These are phyloP conservation scores for Populus trichocarpa DNA, from an alignment of 441 rosid genomes.

Conservation along the genomic window DNA sequence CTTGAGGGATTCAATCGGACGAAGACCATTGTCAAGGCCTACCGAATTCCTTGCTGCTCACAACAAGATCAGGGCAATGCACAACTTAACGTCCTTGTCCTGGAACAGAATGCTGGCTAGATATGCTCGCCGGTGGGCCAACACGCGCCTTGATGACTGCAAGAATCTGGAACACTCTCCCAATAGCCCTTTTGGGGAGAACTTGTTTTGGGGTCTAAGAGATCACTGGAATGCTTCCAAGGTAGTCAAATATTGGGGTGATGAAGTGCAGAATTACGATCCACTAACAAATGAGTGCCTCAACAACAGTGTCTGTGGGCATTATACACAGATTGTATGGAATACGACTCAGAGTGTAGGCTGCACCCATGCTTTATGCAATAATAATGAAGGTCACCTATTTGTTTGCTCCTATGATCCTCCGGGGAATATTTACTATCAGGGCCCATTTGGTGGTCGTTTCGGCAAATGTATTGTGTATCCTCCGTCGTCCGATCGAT, in stretches of 20 bases:
- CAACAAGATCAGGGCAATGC: constrained; percentile 31
- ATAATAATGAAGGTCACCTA: constrained; percentile 18
- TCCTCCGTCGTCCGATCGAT: neutral
- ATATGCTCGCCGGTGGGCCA: constrained; percentile 42
- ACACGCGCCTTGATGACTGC: constrained; percentile 35
- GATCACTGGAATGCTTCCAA: constrained; percentile 36
- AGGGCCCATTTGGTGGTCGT: constrained; percentile 37
- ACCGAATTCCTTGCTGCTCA: constrained; percentile 34
- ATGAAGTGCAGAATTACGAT: constrained; percentile 30
- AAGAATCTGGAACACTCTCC: constrained; percentile 37
- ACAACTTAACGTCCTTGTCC: constrained; percentile 27
- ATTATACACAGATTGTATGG: constrained; percentile 69
- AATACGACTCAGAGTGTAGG: constrained; percentile 31
- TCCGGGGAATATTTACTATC: constrained; percentile 41
- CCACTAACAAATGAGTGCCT: constrained; percentile 24
- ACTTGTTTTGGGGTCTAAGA: constrained; percentile 39
- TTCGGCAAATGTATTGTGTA: constrained; percentile 12
- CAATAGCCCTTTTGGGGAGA: constrained; percentile 43
- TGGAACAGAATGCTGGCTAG: constrained; percentile 52
- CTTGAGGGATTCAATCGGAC: neutral
- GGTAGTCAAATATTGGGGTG: constrained; percentile 43
- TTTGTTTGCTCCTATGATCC: constrained; percentile 59
- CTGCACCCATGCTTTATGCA: constrained; percentile 37
- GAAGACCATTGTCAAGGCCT: neutral
- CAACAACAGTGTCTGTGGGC: constrained; percentile 39